These are phyloP conservation scores for Xylaria sp. DNA, from an alignment of 2,329 filamentous ascomycete species.

Conservation along the genomic window DNA sequence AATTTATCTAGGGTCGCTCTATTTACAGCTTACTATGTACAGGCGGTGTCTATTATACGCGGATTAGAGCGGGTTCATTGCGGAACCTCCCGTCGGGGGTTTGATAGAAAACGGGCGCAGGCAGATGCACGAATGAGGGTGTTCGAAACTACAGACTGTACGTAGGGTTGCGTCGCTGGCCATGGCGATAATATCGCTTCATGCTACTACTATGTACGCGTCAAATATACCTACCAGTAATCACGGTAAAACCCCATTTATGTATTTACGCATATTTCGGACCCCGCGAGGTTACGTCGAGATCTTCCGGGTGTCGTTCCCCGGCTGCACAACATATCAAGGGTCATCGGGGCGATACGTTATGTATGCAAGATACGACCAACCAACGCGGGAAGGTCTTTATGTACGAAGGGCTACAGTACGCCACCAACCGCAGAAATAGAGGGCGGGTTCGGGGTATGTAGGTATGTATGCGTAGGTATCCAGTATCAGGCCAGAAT, in stretches of 20 bases:
- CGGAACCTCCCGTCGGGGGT: slow-evolving; percentile 28
- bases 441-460: slow-evolving; percentile 2
- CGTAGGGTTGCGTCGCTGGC: slow-evolving; percentile 10
- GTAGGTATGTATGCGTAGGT: neutral
- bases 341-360: slow-evolving; percentile 4
- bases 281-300: slow-evolving; percentile 24
- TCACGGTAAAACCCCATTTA: neutral
- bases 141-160: slow-evolving; percentile 21
- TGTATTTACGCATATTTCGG: neutral
- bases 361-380: slow-evolving; percentile 29
- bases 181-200: slow-evolving; percentile 23
- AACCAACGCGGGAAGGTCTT: neutral
- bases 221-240: neutral
- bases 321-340: slow-evolving; percentile 31
- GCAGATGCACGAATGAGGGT: slow-evolving; percentile 27
- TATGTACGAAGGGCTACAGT: neutral
- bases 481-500: slow-evolving; percentile 17
- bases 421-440: neutral
- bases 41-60: neutral
- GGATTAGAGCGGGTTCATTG: neutral
- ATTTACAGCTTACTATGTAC: slow-evolving; percentile 19
- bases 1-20: neutral
- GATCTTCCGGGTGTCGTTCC: slow-evolving; percentile 36
- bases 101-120: slow-evolving; percentile 14
- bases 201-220: neutral